phyloP scores from a whole-genome alignment of 1,284 basidiomycete species.

The Xerocomus amazonicus region DNA sequence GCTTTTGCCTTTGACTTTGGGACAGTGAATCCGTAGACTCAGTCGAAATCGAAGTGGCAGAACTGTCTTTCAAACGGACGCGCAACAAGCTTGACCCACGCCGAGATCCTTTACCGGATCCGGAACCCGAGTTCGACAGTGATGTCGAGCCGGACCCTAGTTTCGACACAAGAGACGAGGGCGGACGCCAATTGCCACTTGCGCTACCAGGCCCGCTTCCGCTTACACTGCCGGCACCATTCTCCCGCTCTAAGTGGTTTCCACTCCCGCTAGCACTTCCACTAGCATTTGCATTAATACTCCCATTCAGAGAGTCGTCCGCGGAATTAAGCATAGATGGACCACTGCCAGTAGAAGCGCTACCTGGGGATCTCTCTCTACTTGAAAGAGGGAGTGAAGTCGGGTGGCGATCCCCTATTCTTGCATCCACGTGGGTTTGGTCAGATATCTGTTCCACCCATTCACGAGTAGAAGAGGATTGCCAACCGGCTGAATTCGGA shows the following conservation, averaged over 20 bases:
- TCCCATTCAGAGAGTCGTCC: constrained; percentile 24
- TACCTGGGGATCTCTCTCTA: constrained; percentile 25
- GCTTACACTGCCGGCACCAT: constrained; percentile 12
- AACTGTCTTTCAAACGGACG: constrained; percentile 26
- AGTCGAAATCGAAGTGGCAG: constrained; percentile 29
- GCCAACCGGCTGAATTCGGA: constrained; percentile 40
- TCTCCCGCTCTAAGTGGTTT: constrained; percentile 7
- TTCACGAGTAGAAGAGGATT: constrained; percentile 29
- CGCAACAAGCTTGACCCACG: constrained; percentile 26
- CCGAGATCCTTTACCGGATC: constrained; percentile 26
- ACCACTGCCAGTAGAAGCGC: constrained; percentile 25
- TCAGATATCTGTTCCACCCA: constrained; percentile 32
- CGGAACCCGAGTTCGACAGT: constrained; percentile 24
- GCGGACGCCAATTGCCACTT: constrained; percentile 7
- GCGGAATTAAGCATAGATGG: constrained; percentile 23
- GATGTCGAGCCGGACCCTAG: constrained; percentile 24
- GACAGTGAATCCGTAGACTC: constrained; percentile 21
- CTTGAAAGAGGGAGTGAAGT: constrained; percentile 4
- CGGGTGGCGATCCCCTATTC: constrained; percentile 4
- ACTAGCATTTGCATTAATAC: constrained; percentile 10
- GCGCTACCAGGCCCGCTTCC: constrained; percentile 9
- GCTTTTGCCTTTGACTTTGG: constrained; percentile 6
- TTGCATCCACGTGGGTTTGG: constrained; percentile 16
- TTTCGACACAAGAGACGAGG: constrained; percentile 18
- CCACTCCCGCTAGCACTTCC: constrained; percentile 8